These are phyloP conservation scores for Neurospora sp. DNA, from an alignment of 495 filamentous ascomycete genomes.

Conservation along the genomic window DNA sequence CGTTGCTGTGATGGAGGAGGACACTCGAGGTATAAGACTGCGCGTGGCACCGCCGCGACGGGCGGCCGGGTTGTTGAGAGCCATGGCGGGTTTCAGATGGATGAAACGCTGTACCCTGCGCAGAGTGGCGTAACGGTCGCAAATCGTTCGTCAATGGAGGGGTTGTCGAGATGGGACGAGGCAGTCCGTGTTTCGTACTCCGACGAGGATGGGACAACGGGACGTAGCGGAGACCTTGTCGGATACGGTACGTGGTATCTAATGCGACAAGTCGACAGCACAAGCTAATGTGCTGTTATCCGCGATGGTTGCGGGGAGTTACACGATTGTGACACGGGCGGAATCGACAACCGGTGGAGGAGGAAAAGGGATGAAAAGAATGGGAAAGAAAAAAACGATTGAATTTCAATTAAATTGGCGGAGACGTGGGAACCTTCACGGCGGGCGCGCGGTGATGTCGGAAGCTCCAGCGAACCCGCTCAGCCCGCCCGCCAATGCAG, in stretches of 20 bases:
- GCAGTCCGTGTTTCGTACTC: neutral
- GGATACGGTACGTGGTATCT: neutral
- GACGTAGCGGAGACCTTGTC: neutral
- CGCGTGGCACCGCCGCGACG: neutral
- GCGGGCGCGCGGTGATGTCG: neutral
- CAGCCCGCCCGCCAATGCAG: neutral
- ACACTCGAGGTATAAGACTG: slow-evolving; percentile 3
- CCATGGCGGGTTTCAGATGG: slow-evolving; percentile 12
- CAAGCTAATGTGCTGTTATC: neutral
- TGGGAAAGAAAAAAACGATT: neutral
- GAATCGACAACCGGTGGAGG: neutral
- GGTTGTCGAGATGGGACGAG: neutral
- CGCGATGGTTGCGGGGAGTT: neutral
- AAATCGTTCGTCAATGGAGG: neutral
- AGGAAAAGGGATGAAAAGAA: neutral
- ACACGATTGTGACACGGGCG: neutral
- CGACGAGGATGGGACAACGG: neutral
- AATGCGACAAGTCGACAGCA: neutral
- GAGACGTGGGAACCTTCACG: neutral
- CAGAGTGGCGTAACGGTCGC: neutral
- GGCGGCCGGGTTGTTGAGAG: neutral
- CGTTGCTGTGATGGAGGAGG: neutral
- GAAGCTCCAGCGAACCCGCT: neutral
- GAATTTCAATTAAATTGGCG: neutral
- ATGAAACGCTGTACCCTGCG: neutral